Evolutionary conservation across 2,329 filamentous ascomycete species (phyloP), one percentile per base, ranked within the genome.

Genomic region (Botrytis medusae): DNA sequence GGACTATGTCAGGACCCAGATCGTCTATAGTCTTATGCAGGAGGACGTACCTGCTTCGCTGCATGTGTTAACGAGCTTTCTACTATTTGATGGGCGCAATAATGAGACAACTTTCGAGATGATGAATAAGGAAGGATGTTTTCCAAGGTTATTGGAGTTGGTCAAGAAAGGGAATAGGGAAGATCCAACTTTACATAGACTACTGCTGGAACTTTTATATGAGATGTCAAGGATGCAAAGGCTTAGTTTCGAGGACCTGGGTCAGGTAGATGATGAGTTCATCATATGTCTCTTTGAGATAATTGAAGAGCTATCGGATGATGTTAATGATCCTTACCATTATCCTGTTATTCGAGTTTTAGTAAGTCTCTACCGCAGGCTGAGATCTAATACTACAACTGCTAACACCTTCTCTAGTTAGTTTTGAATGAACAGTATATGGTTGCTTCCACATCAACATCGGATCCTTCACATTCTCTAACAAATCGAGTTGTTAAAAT

Each of bases 361-460:
- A 83, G 94, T 97, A 83, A 81, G 91, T 85, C 63, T 37, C 61
- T 22, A 32, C 61, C 32, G 37, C 34, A 64, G 20, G 32, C 14
- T 67, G 60, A 62, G 14, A 34, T 16, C 64, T 67, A n/a, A 37
- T 59, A 10, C 20, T 20, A 25, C 46, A 51, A 57, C 65, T 29
- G 74, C 77, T 80, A 70, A 80, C 74, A 73, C 48, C 73, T 73
- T 73, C 73, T n/a, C 69, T 77, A 97, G 93, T 88, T 99, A 78
- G 95, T 98, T 42, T 84, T 99, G 76, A 99, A 99, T 83, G 96
- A 99, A 82, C 96, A 99, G 83, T 99, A 98, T 83, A 97, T 99
- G 93, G 91, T 98, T 72, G 86, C 89, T 32, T 89, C 85, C 78
- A 92, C 87, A 74, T 74, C 73, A 7, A 29, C 74, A 25, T 54